Evolutionary conservation across 495 filamentous ascomycete species (phyloP).

Genomic region (Platismatia glauca): DNA sequence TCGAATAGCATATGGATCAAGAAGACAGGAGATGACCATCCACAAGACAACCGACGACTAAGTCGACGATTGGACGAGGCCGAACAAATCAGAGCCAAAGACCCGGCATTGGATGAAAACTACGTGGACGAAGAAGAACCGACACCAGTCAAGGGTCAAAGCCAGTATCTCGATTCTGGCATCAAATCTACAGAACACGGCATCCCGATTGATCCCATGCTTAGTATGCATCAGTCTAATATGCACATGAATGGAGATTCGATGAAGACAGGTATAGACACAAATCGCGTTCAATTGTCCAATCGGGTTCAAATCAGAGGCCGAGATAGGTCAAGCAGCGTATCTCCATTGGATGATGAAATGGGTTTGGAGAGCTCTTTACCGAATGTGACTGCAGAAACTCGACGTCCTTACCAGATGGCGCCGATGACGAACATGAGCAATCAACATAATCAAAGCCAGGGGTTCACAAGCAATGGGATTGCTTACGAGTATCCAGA

Average conservation of each 20-base stretch:
- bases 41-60: conserved; percentile 38
- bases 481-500: conserved; percentile 26
- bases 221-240: conserved; percentile 27
- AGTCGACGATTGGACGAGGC: conserved; percentile 42
- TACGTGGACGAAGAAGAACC: conserved; percentile 29
- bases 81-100: conserved; percentile 37
- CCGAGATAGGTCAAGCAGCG: background rate
- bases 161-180: conserved; percentile 21
- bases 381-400: background rate
- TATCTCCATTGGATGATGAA: conserved; percentile 1
- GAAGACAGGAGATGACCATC: conserved; percentile 39
- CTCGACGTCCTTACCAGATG: conserved; percentile 3
- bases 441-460: conserved; percentile 19
- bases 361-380: background rate
- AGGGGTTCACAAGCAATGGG: conserved; percentile 14
- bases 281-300: conserved; percentile 3
- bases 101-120: conserved; percentile 35
- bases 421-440: conserved; percentile 31
- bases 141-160: conserved; percentile 11
- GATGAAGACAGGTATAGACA: background rate
- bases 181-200: conserved; percentile 29
- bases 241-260: conserved; percentile 1
- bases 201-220: conserved; percentile 45
- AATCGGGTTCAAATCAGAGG: background rate
- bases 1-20: conserved; percentile 76